Evolutionary conservation across 2,329 filamentous ascomycete genomes (phyloP), one percentile per base, ranked within the genome.

Genomic region (Hypoxylon sp.): DNA sequence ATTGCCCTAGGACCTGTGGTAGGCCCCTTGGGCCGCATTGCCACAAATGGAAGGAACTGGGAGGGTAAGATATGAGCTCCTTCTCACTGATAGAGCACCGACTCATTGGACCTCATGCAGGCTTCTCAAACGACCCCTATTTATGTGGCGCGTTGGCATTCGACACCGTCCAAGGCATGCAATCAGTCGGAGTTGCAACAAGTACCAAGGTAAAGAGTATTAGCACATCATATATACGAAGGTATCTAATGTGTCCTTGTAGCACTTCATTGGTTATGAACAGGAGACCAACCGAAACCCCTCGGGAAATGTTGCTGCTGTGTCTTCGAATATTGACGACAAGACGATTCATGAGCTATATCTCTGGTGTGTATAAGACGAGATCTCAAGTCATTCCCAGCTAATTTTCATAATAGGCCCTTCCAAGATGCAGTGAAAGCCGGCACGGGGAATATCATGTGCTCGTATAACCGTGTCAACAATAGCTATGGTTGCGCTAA

Each of bases 1-100:
- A 84, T 96, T 12, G 85, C 91, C 61, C 84, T 96, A 8, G 93
- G 92, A 0, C 93, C 93, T 2, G 92, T 92, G 0, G 88, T 92
- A 62, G 88, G 89, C 0, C 88, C 90, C 0, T 74, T 90, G 0
- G 89, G 90, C 8, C 82, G 88, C 2, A 81, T 89, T 50, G 85
- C 87, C 0, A 80, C 82, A 21, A 85, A 87, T 50, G 90, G 90
- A 0, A 81, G 90, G 55, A 90, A 89, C 66, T 91, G 88, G 87
- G 88, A 90, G 74, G 87, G 86, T 75, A 71, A 30, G 29, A 23
- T 12, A 27, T n/a, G 1, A 11, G 12, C 16, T 29, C 19, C 14
- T 27, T 34, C 37, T 39, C 14, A 12, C 30, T 56, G 19, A 19
- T 5, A 11, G 1, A 9, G 1, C 4, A 9, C 23, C 16, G 46